Base-by-base conservation (phyloP, 1,139 yeast species). In the Taphrina betulina region DNA sequence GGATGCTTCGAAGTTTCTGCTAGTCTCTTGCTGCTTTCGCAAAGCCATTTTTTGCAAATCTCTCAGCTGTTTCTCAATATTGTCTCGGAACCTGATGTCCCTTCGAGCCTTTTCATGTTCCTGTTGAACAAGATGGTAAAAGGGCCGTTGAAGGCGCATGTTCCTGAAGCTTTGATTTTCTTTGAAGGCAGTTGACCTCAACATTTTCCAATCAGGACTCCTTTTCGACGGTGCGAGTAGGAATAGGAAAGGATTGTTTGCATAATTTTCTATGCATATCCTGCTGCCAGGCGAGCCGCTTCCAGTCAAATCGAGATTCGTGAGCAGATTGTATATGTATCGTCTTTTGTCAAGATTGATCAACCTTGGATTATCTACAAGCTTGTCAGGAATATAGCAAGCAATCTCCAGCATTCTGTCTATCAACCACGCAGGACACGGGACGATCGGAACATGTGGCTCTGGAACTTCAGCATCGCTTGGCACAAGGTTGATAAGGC, bases 341-440 rank as follows among this genome's bases (percentile, higher is more conserved):
- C 88, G 74, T 57, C 83, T 76, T 66, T 83, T 83, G 66, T 83
- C 88, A 66, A 82, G 83, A 64, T 83, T 83, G 63, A 82, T 77
- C 59, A 82, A 69, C 37, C 75, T 71, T 1, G 82, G 73, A 64
- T 80, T 78, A 60, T 77, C 82, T 36, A 78, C 75, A 24, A 81
- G 76, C 78, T 80, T 78, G 66, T 82, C 82, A 19, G 89, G 88
- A 52, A 83, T 78, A 65, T 78, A 81, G 62, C 83, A 81, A 1
- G 82, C 80, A 59, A 82, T 78, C 65, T 83, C 88, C 57, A 82
- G 65, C 62, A 83, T 67, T 56, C 86, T 73, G 62, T 79, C 82
- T 14, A 78, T 67, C 52, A 81, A 69, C 89, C 90, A 83, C 7
- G 97, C 96, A 62, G 89, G 80, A 66, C 96, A 90, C 1, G 96